These are phyloP conservation scores for Arxiozyma slooffiae DNA, from an alignment of 1,139 yeast species.

Conservation along the genomic window DNA sequence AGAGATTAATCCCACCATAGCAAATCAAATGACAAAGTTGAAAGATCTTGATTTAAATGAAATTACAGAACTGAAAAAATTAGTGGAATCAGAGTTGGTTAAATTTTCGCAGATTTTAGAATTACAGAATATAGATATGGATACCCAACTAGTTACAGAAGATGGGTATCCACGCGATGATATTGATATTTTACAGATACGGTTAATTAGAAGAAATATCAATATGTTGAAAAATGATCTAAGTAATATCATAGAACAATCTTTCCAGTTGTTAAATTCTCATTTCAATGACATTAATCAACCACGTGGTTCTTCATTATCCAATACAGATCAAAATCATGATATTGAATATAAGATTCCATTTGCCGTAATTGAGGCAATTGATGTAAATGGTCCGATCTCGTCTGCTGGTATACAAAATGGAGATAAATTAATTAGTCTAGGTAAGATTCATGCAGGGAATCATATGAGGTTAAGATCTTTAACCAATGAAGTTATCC, in stretches of 20 bases:
- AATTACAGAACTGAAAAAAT: constrained; percentile 10
- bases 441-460: constrained; percentile 46
- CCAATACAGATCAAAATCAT: background rate
- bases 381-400: constrained; percentile 44
- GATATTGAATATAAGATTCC: constrained; percentile 33
- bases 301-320: background rate
- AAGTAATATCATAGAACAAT: constrained; percentile 37
- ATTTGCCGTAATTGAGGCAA: constrained; percentile 48
- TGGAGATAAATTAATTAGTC: constrained; percentile 42
- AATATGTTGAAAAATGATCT: constrained; percentile 65
- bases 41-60: constrained; percentile 3
- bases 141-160: constrained; percentile 48
- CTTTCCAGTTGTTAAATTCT: constrained; percentile 40
- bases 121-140: constrained; percentile 45
- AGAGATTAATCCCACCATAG: constrained; percentile 4
- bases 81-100: constrained; percentile 17
- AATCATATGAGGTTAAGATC: constrained; percentile 39
- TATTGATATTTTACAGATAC: constrained; percentile 60
- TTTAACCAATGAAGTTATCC: constrained; percentile 14
- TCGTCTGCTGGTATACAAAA: constrained; percentile 32
- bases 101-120: constrained; percentile 11
- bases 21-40: background rate
- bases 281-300: constrained; percentile 30
- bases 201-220: constrained; percentile 54
- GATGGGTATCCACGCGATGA: constrained; percentile 88